These are phyloP conservation scores for Cercophora sp. DNA, from an alignment of 495 filamentous ascomycete genomes.

Conservation along the genomic window DNA sequence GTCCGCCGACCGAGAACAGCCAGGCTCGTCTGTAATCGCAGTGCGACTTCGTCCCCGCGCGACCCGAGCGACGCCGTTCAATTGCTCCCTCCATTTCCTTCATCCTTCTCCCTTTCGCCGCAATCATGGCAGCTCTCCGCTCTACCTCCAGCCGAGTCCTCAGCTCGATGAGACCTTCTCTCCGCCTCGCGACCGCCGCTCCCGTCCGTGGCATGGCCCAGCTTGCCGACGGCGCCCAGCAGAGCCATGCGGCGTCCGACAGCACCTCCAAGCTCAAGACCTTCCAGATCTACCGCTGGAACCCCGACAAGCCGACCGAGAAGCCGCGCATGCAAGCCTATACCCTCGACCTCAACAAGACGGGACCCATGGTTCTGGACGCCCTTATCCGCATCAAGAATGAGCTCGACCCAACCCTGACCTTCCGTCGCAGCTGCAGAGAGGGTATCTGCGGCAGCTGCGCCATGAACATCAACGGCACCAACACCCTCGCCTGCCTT, in stretches of 20 bases:
- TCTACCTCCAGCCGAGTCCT: constrained; percentile 60
- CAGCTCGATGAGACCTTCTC: constrained; percentile 47
- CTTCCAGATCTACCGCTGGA: constrained; percentile 99
- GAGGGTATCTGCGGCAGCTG: constrained; percentile 98
- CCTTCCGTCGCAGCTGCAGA: constrained; percentile 89
- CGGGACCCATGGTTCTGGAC: constrained; percentile 96
- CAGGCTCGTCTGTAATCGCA: too few species aligned
- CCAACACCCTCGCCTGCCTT: constrained; percentile 93
- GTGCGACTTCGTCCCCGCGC: not conserved
- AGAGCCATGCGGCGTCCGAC: constrained; percentile 38
- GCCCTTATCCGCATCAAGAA: constrained; percentile 98
- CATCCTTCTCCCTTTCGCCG: not conserved
- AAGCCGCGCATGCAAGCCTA: constrained; percentile 96
- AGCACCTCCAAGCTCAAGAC: constrained; percentile 65
- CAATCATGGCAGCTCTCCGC: constrained; percentile 75
- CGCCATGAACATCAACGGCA: constrained; percentile 99
- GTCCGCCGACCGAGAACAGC: too few species aligned
- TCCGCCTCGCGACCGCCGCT: constrained; percentile 35
- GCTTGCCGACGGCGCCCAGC: constrained; percentile 42
- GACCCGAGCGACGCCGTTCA: constrained; percentile 4
- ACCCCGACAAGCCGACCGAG: constrained; percentile 80
- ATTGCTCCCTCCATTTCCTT: not conserved
- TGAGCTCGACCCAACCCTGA: constrained; percentile 93
- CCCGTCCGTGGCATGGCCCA: constrained; percentile 42
- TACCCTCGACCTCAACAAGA: constrained; percentile 94